These are phyloP conservation scores for Sanghuangporus baumii DNA, from an alignment of 1,284 basidiomycete species.

Conservation along the genomic window DNA sequence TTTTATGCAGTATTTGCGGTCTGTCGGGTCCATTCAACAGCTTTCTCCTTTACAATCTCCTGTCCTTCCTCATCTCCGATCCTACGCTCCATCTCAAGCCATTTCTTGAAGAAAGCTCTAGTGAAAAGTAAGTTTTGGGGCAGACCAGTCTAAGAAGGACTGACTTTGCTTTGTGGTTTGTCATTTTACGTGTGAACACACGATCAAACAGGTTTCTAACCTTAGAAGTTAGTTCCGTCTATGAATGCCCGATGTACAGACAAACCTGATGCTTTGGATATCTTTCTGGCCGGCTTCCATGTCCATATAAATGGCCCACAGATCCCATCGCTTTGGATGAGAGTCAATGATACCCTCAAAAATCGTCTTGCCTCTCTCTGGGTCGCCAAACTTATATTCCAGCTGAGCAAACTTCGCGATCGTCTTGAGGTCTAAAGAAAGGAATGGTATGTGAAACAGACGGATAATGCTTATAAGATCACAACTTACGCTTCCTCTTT, in stretches of 20 bases:
- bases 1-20: slow-evolving; percentile 24
- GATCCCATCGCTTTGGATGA: slow-evolving; percentile 90
- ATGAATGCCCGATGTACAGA: background rate
- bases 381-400: slow-evolving; percentile 92
- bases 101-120: slow-evolving; percentile 95
- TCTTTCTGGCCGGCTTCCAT: slow-evolving; percentile 82
- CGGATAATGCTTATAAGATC: background rate
- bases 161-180: slow-evolving; percentile 91
- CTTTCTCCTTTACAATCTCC: slow-evolving; percentile 78
- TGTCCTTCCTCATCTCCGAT: slow-evolving; percentile 86
- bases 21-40: slow-evolving; percentile 81
- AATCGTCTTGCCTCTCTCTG: slow-evolving; percentile 91
- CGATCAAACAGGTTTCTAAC: slow-evolving; percentile 80
- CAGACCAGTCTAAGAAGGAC: slow-evolving; percentile 20
- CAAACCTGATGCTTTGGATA: slow-evolving; percentile 69
- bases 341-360: slow-evolving; percentile 96
- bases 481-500: slow-evolving; percentile 82
- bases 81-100: slow-evolving; percentile 85
- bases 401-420: slow-evolving; percentile 93
- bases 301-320: slow-evolving; percentile 97
- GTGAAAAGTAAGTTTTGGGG: background rate
- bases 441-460: background rate
- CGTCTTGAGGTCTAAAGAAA: slow-evolving; percentile 77
- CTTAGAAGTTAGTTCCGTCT: slow-evolving; percentile 15
- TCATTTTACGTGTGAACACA: slow-evolving; percentile 79